Conservation (phyloP, 2,329 filamentous ascomycete genomes). For the Cyclaneusma minus region DNA sequence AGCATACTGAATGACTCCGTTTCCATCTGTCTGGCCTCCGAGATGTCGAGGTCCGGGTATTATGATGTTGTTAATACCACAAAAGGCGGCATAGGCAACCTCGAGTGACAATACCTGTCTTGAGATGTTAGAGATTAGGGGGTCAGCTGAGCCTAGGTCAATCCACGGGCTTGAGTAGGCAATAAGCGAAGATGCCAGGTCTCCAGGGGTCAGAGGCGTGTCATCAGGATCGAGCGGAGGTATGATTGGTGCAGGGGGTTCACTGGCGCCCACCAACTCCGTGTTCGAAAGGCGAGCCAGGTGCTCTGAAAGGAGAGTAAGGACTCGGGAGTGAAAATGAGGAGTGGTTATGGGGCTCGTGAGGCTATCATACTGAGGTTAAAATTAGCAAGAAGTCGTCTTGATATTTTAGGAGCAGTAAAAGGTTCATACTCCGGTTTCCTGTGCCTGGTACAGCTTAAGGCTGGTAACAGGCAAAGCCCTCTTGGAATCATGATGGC, state of each 20-base stretch:
- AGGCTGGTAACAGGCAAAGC: conserved; percentile 43
- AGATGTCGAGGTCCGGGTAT: conserved; percentile 60
- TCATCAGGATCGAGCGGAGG: conserved; percentile 66
- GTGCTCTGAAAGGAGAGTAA: conserved; percentile 42
- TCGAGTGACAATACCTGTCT: conserved; percentile 83
- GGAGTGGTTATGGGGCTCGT: conserved; percentile 65
- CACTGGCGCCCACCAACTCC: conserved; percentile 22
- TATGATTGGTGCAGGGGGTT: conserved; percentile 38
- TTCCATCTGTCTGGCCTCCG: conserved; percentile 28
- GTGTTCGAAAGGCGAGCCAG: conserved; percentile 24
- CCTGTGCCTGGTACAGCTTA: conserved; percentile 52
- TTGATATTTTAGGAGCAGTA: conserved; percentile 4
- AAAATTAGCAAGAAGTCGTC: conserved; percentile 11
- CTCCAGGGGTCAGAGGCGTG: conserved; percentile 54
- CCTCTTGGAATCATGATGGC: conserved; percentile 56
- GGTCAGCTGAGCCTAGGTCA: conserved; percentile 70
- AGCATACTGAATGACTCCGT: conserved; percentile 58
- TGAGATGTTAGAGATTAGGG: conserved; percentile 71
- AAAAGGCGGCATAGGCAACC: conserved; percentile 89
- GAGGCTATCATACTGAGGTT: conserved; percentile 56
- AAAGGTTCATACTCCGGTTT: conserved; percentile 44
- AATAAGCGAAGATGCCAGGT: conserved; percentile 56
- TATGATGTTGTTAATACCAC: conserved; percentile 70
- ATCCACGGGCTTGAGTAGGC: conserved; percentile 84
- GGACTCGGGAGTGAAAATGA: conserved; percentile 54